Evolutionary conservation across 1,139 yeast genomes (phyloP).

Genomic region (Saccharomyces uvarum): DNA sequence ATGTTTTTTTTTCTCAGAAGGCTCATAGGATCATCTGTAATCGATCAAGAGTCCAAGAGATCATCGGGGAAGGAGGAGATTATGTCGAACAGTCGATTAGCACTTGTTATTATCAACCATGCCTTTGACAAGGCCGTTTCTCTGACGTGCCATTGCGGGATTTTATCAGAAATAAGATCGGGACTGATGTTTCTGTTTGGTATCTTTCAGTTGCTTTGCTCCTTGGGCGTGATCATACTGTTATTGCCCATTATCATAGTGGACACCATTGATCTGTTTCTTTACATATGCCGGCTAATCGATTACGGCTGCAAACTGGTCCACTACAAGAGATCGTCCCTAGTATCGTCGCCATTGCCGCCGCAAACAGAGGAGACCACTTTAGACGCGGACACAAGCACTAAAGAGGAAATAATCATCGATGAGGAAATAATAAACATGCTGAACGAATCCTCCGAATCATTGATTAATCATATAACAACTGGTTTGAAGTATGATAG

Average conservation of each 20-base stretch:
- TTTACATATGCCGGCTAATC: slow-evolving; percentile 5
- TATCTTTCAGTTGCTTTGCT: slow-evolving; percentile 1
- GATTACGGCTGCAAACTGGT: slow-evolving; percentile 1
- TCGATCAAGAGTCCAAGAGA: not conserved
- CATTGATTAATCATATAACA: not conserved
- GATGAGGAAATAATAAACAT: not conserved
- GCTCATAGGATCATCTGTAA: not conserved
- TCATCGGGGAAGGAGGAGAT: not conserved
- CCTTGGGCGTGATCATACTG: slow-evolving; percentile 4
- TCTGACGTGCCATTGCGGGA: not conserved
- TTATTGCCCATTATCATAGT: slow-evolving; percentile 7
- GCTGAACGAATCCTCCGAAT: not conserved
- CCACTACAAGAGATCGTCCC: not conserved
- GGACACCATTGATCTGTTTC: slow-evolving; percentile 7
- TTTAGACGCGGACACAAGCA: not conserved
- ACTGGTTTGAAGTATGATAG: not conserved
- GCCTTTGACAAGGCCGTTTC: not conserved
- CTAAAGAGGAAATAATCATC: not conserved
- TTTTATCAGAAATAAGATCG: not conserved
- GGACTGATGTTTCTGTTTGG: not conserved
- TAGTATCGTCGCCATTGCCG: not conserved
- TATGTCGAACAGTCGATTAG: not conserved
- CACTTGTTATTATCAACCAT: not conserved
- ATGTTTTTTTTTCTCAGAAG: not conserved
- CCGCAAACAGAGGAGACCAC: not conserved